Evolutionary conservation across 768 basidiomycete species (phyloP), one percentile per base, ranked within the genome.

Genomic region (Agaricus blazei): DNA sequence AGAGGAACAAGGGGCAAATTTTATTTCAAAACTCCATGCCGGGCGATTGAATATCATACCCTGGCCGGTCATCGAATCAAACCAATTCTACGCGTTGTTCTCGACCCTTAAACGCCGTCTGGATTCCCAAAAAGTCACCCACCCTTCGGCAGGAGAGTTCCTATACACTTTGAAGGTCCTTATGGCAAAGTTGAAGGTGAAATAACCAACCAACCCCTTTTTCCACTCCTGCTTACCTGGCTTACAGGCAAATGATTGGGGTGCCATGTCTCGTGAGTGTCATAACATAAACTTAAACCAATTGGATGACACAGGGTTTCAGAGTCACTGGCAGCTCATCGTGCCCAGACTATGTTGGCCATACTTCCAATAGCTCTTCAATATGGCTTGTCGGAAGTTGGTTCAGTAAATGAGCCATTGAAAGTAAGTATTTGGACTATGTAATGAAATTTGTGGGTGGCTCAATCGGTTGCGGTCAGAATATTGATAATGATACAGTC

Each of bases 61-160:
- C 3, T 86, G 85, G 85, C 83, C 83, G 0, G 81, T 86, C 44
- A 84, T 86, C 29, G 80, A 83, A 60, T 84, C 84, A 0, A 73
- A 66, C 44, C 75, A 82, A 24, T 86, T 86, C 62, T 86, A 86
- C 56, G 70, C 64, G 2, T 60, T 84, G n/a, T 83, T 85, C 52
- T 69, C 71, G 0, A 64, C 67, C 0, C 58, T 86, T 29, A 81
- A 79, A 58, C 68, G 65, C 48, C 67, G 68, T 2, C 63, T 86
- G 4, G 79, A 84, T 56, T 68, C 70, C 44, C 82, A 84, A 56
- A 56, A 60, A 2, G 52, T 76, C 0, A 81, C 82, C 0, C 82
- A 85, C 60, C 66, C 63, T 0, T 69, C 74, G 0, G 84, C 80
- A 0, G 78, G 77, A 15, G 74, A 80, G 54, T 85, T 85, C 59